Conservation (phyloP, 306 rosid genomes). For the Corylus avellana region DNA sequence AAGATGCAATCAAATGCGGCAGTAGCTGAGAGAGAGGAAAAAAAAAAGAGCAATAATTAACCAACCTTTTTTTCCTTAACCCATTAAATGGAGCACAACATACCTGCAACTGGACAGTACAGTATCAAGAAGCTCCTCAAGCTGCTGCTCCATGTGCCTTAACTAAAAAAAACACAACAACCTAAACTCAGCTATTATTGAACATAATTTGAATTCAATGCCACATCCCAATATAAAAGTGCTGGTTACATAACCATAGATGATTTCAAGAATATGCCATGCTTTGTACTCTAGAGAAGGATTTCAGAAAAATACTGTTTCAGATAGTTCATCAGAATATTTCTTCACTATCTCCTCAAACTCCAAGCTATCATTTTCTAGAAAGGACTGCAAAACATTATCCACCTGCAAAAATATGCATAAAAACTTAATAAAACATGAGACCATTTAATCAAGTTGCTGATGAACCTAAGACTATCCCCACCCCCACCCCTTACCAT, state of each 20-base stretch:
- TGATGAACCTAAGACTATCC: neutral
- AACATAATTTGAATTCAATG: neutral
- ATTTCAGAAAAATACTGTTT: constrained; percentile 53
- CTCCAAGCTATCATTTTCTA: constrained; percentile 48
- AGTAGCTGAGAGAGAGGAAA: neutral
- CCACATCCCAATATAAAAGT: neutral
- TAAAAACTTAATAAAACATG: constrained; percentile 4
- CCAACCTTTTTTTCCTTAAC: neutral
- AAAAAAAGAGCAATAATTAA: neutral
- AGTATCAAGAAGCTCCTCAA: constrained; percentile 70
- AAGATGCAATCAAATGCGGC: neutral
- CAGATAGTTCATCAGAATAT: constrained; percentile 54
- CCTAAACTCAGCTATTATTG: constrained; percentile 17
- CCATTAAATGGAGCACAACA: constrained; percentile 4
- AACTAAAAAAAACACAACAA: constrained; percentile 49
- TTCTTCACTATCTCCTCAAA: constrained; percentile 52
- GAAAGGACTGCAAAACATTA: constrained; percentile 50
- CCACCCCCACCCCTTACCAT: neutral
- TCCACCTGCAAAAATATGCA: constrained; percentile 42
- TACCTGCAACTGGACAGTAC: constrained; percentile 71
- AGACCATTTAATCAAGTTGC: constrained; percentile 11
- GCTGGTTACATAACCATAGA: neutral
- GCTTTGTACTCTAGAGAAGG: constrained; percentile 5
- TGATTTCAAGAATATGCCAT: constrained; percentile 8
- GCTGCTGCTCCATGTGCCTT: constrained; percentile 70